These are phyloP conservation scores for Manihot esculenta DNA, from an alignment of 441 rosid genomes.

Conservation along the genomic window DNA sequence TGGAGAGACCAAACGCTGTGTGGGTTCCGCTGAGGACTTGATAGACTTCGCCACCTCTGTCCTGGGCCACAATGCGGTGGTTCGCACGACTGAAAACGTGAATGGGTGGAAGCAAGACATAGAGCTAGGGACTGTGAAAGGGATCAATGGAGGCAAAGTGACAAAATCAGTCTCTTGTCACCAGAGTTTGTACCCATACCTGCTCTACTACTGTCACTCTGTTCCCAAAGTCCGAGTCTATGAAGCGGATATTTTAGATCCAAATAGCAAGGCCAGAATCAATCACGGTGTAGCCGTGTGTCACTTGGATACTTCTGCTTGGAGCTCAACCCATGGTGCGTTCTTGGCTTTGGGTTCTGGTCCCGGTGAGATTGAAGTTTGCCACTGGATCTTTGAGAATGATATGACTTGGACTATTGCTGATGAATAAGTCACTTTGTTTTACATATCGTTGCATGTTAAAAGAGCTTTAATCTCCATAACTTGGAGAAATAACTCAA, in stretches of 20 bases:
- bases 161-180: conserved; percentile 87
- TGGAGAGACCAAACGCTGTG: conserved; percentile 90
- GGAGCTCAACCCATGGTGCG: conserved; percentile 83
- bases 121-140: conserved; percentile 55
- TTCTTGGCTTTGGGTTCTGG: conserved; percentile 68
- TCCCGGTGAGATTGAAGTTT: conserved; percentile 82
- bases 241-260: conserved; percentile 69
- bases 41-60: conserved; percentile 79
- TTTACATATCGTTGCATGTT: not conserved
- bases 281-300: conserved; percentile 85
- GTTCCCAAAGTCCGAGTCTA: conserved; percentile 85
- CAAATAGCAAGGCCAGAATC: conserved; percentile 45
- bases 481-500: too few relatives aligned
- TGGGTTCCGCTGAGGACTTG: conserved; percentile 79
- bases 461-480: too few relatives aligned
- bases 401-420: conserved; percentile 85
- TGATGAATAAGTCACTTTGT: conserved; percentile 27
- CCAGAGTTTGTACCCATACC: conserved; percentile 77
- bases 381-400: conserved; percentile 92
- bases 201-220: conserved; percentile 87
- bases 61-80: conserved; percentile 58
- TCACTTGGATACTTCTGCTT: conserved; percentile 82
- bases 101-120: conserved; percentile 59
- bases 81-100: conserved; percentile 58
- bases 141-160: conserved; percentile 69